Conservation (phyloP, 139 green algal species). For the Coelastrella sp. region DNA sequence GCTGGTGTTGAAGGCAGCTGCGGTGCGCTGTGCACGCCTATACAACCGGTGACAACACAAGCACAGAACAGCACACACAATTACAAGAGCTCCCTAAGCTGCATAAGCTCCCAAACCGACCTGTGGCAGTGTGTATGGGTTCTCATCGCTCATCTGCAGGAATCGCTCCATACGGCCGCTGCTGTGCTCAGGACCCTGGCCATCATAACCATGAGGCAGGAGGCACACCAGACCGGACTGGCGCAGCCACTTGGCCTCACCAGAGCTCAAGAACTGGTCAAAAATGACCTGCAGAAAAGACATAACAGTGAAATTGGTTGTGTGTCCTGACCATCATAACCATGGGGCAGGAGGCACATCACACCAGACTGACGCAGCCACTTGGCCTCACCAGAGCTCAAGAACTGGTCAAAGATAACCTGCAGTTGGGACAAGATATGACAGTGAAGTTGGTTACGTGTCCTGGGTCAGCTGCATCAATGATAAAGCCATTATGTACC, state of each 20-base stretch:
- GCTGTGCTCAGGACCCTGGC: conserved; percentile 95
- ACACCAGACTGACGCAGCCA: conserved; percentile 93
- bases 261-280: conserved; percentile 95
- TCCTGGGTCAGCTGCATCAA: too few relatives aligned
- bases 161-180: conserved; percentile 94
- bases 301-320: background rate
- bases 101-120: background rate
- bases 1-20: too few relatives aligned
- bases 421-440: conserved; percentile 50
- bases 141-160: conserved; percentile 94
- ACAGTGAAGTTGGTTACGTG: too few relatives aligned
- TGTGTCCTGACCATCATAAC: conserved; percentile 94
- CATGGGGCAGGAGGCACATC: conserved; percentile 94
- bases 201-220: conserved; percentile 98
- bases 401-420: conserved; percentile 98
- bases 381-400: conserved; percentile 94
- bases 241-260: conserved; percentile 97
- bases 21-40: too few relatives aligned
- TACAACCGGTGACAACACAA: background rate
- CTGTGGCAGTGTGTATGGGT: conserved; percentile 90
- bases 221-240: conserved; percentile 89
- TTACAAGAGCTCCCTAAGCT: background rate
- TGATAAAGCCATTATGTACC: too few relatives aligned
- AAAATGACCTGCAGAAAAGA: conserved; percentile 86
- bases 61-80: background rate